These are phyloP conservation scores for Euphorbia schlechtendalii DNA, from an alignment of 441 rosid species.

Conservation along the genomic window DNA sequence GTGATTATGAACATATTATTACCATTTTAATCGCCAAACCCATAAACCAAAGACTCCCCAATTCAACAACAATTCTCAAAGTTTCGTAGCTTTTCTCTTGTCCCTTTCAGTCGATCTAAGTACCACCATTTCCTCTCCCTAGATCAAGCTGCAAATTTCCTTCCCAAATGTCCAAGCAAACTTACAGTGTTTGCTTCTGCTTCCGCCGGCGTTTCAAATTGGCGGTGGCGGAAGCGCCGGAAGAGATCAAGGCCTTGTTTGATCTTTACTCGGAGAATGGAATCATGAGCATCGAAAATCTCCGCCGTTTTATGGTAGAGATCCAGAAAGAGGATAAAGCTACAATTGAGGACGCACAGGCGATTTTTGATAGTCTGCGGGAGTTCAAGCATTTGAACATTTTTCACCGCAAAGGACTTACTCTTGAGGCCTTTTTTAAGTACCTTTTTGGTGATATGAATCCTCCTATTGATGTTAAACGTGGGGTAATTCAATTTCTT, in stretches of 20 bases:
- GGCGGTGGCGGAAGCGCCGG: slow-evolving; percentile 57
- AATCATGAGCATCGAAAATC: slow-evolving; percentile 46
- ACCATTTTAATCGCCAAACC: too few species aligned
- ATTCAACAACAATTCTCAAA: neutral
- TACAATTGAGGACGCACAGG: slow-evolving; percentile 65
- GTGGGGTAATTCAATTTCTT: slow-evolving; percentile 34
- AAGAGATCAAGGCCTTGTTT: slow-evolving; percentile 58
- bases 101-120: neutral
- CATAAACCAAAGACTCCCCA: too few species aligned
- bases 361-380: slow-evolving; percentile 39
- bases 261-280: slow-evolving; percentile 57
- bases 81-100: neutral
- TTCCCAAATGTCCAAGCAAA: slow-evolving; percentile 62
- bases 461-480: slow-evolving; percentile 46
- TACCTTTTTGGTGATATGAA: slow-evolving; percentile 53
- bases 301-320: slow-evolving; percentile 56
- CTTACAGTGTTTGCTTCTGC: slow-evolving; percentile 74
- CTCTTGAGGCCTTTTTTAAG: slow-evolving; percentile 68
- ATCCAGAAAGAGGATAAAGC: slow-evolving; percentile 56
- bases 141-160: neutral
- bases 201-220: slow-evolving; percentile 56
- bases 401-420: slow-evolving; percentile 52
- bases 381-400: slow-evolving; percentile 26
- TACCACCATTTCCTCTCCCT: neutral
- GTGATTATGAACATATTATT: too few species aligned